These are phyloP conservation scores for Penicillium malachiteum DNA, from an alignment of 495 filamentous ascomycete genomes.

Conservation along the genomic window DNA sequence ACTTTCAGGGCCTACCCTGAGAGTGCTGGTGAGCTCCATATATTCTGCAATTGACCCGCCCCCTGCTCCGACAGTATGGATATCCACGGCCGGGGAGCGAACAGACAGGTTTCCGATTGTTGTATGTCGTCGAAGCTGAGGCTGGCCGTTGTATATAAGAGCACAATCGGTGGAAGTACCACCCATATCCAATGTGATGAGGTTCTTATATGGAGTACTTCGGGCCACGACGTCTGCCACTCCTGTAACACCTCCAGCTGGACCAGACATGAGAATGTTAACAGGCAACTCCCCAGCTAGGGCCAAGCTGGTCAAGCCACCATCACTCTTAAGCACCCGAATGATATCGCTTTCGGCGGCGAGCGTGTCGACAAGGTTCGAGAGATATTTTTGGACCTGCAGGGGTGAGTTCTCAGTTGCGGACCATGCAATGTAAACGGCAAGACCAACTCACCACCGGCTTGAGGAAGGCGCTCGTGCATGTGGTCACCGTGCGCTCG, in stretches of 20 bases:
- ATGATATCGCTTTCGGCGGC: conserved; percentile 39
- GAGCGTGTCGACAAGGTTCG: conserved; percentile 36
- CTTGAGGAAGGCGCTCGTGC: conserved; percentile 51
- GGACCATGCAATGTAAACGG: too few relatives aligned
- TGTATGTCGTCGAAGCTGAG: conserved; percentile 48
- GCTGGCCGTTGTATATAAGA: conserved; percentile 44
- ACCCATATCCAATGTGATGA: conserved; percentile 54
- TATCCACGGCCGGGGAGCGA: conserved; percentile 47
- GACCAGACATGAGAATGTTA: conserved; percentile 49
- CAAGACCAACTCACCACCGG: conserved; percentile 32
- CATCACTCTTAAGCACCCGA: conserved; percentile 50
- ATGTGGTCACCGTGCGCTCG: conserved; percentile 51
- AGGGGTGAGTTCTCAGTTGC: too few relatives aligned
- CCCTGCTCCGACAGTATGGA: conserved; percentile 50
- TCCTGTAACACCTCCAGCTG: conserved; percentile 48
- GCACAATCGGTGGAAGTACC: conserved; percentile 52
- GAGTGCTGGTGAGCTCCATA: conserved; percentile 45
- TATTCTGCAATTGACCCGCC: conserved; percentile 49
- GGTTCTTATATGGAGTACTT: conserved; percentile 46
- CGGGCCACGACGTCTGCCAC: conserved; percentile 47
- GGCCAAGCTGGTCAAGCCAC: conserved; percentile 43
- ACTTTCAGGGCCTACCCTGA: conserved; percentile 52
- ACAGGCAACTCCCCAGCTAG: conserved; percentile 47
- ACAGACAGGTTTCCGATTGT: conserved; percentile 46
- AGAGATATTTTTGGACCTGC: conserved; percentile 35